phyloP scores from a whole-genome alignment of 2,329 filamentous ascomycete species.

The Aureobasidium sp. region DNA sequence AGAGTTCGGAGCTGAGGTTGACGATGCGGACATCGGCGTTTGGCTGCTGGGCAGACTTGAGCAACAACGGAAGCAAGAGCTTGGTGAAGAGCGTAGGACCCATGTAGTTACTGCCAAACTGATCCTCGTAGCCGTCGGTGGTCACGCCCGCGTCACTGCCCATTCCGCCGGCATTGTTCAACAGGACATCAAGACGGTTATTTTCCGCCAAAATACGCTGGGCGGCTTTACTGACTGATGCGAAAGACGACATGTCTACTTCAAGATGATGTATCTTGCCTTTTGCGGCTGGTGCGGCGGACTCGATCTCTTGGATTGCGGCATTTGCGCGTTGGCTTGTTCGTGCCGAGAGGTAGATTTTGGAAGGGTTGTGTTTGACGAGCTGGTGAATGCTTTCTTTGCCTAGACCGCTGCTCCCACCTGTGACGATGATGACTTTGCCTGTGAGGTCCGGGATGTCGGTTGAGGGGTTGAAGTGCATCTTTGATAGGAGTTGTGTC shows the following conservation, averaged over 20 bases:
- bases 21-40: slow-evolving; percentile 26
- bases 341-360: slow-evolving; percentile 47
- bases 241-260: slow-evolving; percentile 47
- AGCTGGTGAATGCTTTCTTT: slow-evolving; percentile 40
- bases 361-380: slow-evolving; percentile 44
- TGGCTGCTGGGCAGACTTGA: slow-evolving; percentile 21
- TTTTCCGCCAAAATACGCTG: slow-evolving; percentile 29
- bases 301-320: slow-evolving; percentile 36
- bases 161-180: slow-evolving; percentile 29
- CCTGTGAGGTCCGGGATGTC: slow-evolving; percentile 29
- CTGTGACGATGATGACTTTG: slow-evolving; percentile 28
- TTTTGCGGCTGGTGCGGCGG: slow-evolving; percentile 23
- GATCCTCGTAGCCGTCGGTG: slow-evolving; percentile 29
- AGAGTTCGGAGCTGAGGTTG: slow-evolving; percentile 26
- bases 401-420: slow-evolving; percentile 25
- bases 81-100: slow-evolving; percentile 30
- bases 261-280: slow-evolving; percentile 38
- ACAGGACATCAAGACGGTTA: slow-evolving; percentile 27
- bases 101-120: slow-evolving; percentile 31
- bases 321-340: slow-evolving; percentile 41
- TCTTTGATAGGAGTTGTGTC: too few relatives aligned
- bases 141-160: slow-evolving; percentile 22
- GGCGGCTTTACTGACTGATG: slow-evolving; percentile 41
- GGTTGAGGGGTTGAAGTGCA: slow-evolving; percentile 24
- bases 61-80: slow-evolving; percentile 24